These are phyloP conservation scores for Lupinus albus DNA, from an alignment of 306 rosid species.

Conservation along the genomic window DNA sequence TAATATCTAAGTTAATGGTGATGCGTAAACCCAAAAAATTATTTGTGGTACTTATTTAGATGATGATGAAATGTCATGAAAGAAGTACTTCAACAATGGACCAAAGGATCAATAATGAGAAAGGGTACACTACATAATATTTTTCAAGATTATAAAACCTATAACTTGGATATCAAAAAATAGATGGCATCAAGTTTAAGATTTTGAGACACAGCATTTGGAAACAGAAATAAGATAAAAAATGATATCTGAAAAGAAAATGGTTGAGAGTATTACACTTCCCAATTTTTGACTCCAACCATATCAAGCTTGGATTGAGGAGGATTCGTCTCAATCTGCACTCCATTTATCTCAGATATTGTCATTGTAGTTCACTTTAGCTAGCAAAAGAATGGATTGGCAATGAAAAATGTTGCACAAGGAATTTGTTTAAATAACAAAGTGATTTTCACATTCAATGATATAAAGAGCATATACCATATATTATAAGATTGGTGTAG, in stretches of 20 bases:
- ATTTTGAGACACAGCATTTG: neutral
- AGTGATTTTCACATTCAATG: too few species aligned
- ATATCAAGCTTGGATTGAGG: constrained; percentile 55
- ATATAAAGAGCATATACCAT: too few species aligned
- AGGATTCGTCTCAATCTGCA: constrained; percentile 62
- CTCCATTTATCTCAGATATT: constrained; percentile 52
- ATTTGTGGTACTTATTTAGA: too few species aligned
- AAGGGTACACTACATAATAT: neutral
- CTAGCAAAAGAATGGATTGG: neutral
- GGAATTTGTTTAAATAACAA: too few species aligned
- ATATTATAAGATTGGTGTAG: too few species aligned
- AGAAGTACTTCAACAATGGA: too few species aligned
- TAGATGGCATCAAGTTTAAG: neutral
- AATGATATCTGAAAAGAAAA: neutral
- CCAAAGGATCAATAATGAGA: too few species aligned
- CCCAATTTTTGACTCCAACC: constrained; percentile 62
- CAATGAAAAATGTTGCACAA: neutral
- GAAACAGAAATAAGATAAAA: neutral
- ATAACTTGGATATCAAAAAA: neutral
- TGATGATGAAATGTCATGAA: too few species aligned
- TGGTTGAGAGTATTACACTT: constrained; percentile 39
- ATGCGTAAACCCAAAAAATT: too few species aligned
- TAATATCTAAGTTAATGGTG: too few species aligned
- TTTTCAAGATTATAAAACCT: neutral
- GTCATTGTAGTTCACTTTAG: constrained; percentile 30